A percentile compares a stretch with the other conserved stretches of the same genome.
Conservation (phyloP, 2,329 filamentous ascomycete genomes). For the Diaporthe sp. region DNA sequence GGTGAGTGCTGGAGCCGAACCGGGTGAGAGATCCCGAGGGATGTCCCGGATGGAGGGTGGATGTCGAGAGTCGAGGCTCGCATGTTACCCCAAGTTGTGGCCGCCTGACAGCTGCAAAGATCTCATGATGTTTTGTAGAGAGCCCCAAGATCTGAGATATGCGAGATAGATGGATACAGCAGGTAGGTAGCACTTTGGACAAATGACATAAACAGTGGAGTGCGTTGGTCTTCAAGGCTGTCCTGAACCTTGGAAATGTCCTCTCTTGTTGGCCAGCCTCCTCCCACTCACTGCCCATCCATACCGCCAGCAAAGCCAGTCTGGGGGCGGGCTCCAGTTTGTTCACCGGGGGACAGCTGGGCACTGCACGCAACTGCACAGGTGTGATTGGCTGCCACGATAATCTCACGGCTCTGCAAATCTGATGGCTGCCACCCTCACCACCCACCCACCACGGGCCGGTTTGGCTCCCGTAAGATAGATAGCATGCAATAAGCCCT, state of each 20-base stretch:
- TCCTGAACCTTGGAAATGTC: not conserved
- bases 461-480: not conserved
- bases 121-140: slow-evolving; percentile 25
- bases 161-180: slow-evolving; percentile 21
- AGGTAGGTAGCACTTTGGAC: not conserved
- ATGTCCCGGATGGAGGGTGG: slow-evolving; percentile 21
- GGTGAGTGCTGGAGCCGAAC: slow-evolving; percentile 8
- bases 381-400: slow-evolving; percentile 36
- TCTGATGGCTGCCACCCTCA: slow-evolving; percentile 12
- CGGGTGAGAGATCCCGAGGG: slow-evolving; percentile 23
- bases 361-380: slow-evolving; percentile 16
- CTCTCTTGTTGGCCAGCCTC: not conserved
- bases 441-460: too few species aligned
- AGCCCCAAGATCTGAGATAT: slow-evolving; percentile 26
- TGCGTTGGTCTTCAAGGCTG: not conserved
- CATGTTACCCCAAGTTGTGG: not conserved
- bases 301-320: slow-evolving; percentile 5
- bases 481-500: not conserved
- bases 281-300: not conserved
- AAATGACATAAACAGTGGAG: slow-evolving; percentile 35
- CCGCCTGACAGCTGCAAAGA: slow-evolving; percentile 29
- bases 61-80: not conserved
- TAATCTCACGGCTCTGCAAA: slow-evolving; percentile 34
- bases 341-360: slow-evolving; percentile 25
- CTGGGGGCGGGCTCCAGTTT: slow-evolving; percentile 23